Evolutionary conservation across 768 basidiomycete genomes (phyloP), one percentile per base, ranked within the genome.

Genomic region (Dacryopinax primogenitus): DNA sequence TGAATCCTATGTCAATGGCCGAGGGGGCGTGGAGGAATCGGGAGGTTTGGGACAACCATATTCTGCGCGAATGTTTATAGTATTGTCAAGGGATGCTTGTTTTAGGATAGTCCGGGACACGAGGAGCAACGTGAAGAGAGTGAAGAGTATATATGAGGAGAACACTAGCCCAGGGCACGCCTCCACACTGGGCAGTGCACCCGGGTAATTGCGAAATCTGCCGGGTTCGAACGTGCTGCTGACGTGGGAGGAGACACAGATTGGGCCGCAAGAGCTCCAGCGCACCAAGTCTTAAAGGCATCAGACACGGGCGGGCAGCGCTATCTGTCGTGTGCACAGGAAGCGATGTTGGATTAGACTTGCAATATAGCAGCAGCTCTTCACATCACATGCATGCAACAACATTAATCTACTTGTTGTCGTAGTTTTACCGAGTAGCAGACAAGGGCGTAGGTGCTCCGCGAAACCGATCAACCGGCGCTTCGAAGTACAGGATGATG

Each of bases 101-200:
- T 58, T 28, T 58, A 21, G 51, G 51, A 58, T 58, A 58, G 51
- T 44, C 26, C 51, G 51, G 26, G 15, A 58, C 51, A 58, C 51
- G 51, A 58, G 51, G 51, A 58, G 30, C 51, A 58, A 30, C 32
- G 51, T 58, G 51, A 58, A 58, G 51, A 58, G 51, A 32, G 51
- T 58, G 51, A 58, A 58, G 51, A 58, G 51, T 30, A 6, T 39
- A 30, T 32, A 30, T 26, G 51, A 58, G 26, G 41, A 44, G 26
- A 30, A 58, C 51, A 32, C 2, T 30, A 26, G 51, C 9, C 26
- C 51, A 58, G 32, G 51, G 51, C 51, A 58, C 51, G 18, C 51
- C 51, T 58, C 51, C 51, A 58, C 51, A 58, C 3, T 32, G 30
- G 51, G 51, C 51, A 30, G 51, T 58, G 51, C 51, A 58, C 26